Percentiles rank a stretch among this genome's conserved stretches.
Conservation (phyloP, 345 rosid species). For the Aquilaria yunnanensis region DNA sequence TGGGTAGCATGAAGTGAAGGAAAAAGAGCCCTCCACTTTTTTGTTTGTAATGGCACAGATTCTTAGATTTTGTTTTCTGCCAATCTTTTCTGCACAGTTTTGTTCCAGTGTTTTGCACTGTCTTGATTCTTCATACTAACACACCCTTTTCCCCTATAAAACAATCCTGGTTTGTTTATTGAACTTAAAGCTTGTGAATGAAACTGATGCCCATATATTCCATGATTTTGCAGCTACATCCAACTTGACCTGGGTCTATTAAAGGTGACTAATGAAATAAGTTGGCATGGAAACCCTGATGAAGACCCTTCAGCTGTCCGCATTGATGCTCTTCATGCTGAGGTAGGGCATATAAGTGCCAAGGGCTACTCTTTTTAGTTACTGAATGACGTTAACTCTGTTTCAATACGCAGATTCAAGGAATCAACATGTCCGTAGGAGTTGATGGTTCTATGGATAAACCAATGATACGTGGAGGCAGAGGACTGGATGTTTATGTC, state of each 20-base stretch:
- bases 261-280: slow-evolving; percentile 80
- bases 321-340: slow-evolving; percentile 88
- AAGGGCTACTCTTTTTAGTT: slow-evolving; percentile 8
- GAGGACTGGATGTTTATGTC: slow-evolving; percentile 77
- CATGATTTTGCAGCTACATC: slow-evolving; percentile 58
- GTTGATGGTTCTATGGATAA: slow-evolving; percentile 74
- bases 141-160: too few species aligned
- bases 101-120: too few species aligned
- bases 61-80: too few species aligned
- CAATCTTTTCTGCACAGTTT: too few species aligned
- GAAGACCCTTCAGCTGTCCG: slow-evolving; percentile 92
- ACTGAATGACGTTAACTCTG: slow-evolving; percentile 13
- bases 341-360: slow-evolving; percentile 41
- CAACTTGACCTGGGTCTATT: slow-evolving; percentile 94
- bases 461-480: slow-evolving; percentile 85
- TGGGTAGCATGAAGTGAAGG: too few species aligned
- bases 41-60: too few species aligned
- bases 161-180: too few species aligned
- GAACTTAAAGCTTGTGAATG: slow-evolving; percentile 1
- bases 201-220: slow-evolving; percentile 6
- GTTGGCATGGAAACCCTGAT: slow-evolving; percentile 88
- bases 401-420: slow-evolving; percentile 60
- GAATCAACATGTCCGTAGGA: slow-evolving; percentile 94
- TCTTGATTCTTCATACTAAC: too few species aligned
- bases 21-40: too few species aligned